Conservation (phyloP, 805 yeast genomes). For the Saccharomycopsis vini region DNA sequence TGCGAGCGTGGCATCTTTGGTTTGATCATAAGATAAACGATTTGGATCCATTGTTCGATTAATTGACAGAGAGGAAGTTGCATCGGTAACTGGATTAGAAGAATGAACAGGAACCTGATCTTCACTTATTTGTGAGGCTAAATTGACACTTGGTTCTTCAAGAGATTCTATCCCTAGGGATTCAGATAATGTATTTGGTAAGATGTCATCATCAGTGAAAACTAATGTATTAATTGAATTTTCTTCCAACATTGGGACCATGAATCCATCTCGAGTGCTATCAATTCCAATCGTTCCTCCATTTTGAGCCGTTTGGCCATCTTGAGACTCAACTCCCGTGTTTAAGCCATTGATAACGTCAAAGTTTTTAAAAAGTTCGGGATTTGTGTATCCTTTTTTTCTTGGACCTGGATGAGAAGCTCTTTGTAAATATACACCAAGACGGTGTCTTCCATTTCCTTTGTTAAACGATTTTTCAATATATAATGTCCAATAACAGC, state of each 20-base stretch:
- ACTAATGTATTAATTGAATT: conserved; percentile 3
- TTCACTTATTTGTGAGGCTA: background rate
- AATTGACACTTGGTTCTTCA: background rate
- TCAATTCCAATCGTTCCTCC: background rate
- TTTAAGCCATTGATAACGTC: conserved; percentile 11
- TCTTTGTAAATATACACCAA: conserved; percentile 49
- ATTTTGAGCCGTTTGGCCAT: background rate
- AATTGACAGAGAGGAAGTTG: no score
- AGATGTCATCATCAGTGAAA: conserved; percentile 10
- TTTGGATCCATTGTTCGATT: no score
- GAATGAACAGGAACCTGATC: no score
- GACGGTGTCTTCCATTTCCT: conserved; percentile 34
- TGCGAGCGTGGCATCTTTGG: conserved; percentile 24
- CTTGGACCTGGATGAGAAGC: conserved; percentile 34
- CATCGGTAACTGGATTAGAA: no score
- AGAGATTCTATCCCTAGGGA: background rate
- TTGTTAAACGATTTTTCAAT: conserved; percentile 40
- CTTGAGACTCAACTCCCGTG: background rate
- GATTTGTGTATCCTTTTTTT: conserved; percentile 32
- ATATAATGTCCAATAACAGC: conserved; percentile 50
- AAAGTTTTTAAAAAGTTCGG: conserved; percentile 27
- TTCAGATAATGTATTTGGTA: conserved; percentile 6
- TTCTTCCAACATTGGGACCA: no score
- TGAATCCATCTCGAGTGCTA: no score
- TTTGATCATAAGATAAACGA: conserved; percentile 12